Evolutionary conservation across 202 grass and related monocot genomes (phyloP), one percentile per base, ranked within the genome.

Genomic region (Hordeum pubiflorum): DNA sequence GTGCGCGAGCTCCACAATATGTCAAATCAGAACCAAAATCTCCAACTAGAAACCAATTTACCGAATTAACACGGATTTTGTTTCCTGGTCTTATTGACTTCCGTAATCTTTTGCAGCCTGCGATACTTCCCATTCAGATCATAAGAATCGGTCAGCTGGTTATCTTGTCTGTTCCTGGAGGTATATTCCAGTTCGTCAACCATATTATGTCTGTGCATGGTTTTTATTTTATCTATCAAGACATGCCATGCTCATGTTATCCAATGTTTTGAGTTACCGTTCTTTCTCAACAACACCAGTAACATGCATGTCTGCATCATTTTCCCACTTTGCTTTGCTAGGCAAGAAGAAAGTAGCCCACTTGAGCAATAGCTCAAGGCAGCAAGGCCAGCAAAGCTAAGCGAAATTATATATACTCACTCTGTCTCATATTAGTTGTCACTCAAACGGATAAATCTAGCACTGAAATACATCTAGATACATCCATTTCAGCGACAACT

Each of bases 111-210:
- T 55, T 89, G 81, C 89, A 98, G 96, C 96, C 96, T 83, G 26
- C 89, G 15, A 89, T 95, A 88, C 96, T 98, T 72, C 96, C 96
- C 82, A 84, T 98, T 83, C 96, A 98, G 85, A 91, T 98, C 55
- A 83, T 98, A 81, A 93, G 90, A 76, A 89, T 98, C 23, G 92
- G 96, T 32, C 96, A 98, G 58, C 41, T 95, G 44, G 85, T 93
- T 79, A 95, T 98, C 76, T 89, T 98, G 36, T 93, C 84, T 88
- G 96, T 98, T 57, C 96, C 96, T 85, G 96, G 96, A 95, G 96
- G 96, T 98, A 95, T 74, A 37, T 86, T 82, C 40, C 32, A 50
- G 3, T 69, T 76, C 26, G 17, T 85, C 62, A 50, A 43, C 73
- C 17, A 3, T 69, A 73, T 52, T 20, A 75, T 34, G 83, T 27